Percentiles rank a stretch among this genome's conserved stretches.
Evolutionary conservation across 1,284 basidiomycete species (phyloP).

Genomic region (Cryptococcus sp.): DNA sequence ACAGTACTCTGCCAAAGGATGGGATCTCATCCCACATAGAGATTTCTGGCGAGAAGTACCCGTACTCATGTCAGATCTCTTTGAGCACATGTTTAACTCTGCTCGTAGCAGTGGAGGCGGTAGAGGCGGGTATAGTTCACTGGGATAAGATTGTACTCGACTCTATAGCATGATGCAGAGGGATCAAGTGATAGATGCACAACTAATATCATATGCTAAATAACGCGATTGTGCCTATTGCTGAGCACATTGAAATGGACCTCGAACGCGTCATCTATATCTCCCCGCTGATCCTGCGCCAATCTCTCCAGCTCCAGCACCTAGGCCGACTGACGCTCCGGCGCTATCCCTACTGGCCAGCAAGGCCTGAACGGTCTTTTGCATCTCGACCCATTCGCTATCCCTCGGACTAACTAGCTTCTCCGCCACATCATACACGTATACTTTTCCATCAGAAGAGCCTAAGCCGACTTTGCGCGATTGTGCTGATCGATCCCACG

Average conservation of each 20-base stretch:
- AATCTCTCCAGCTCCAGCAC: neutral
- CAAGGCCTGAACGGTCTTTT: slow-evolving; percentile 64
- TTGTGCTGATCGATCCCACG: slow-evolving; percentile 81
- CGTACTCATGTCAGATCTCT: slow-evolving; percentile 41
- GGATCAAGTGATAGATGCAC: neutral
- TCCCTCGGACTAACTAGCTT: slow-evolving; percentile 73
- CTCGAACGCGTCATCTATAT: neutral
- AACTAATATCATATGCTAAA: too few relatives aligned
- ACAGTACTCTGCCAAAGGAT: slow-evolving; percentile 52
- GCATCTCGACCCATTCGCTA: slow-evolving; percentile 84
- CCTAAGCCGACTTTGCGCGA: slow-evolving; percentile 76
- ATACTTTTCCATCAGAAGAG: slow-evolving; percentile 86
- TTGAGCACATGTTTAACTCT: slow-evolving; percentile 41
- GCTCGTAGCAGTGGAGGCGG: slow-evolving; percentile 33
- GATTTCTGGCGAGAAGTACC: slow-evolving; percentile 55
- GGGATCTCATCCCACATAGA: slow-evolving; percentile 53
- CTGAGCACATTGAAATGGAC: too few relatives aligned
- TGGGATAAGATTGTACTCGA: slow-evolving; percentile 26
- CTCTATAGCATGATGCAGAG: neutral
- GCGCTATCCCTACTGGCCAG: slow-evolving; percentile 14
- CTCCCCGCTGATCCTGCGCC: too few relatives aligned
- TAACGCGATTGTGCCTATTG: too few relatives aligned
- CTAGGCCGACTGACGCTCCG: neutral
- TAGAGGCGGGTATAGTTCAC: slow-evolving; percentile 45
- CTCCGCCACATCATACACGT: slow-evolving; percentile 93